phyloP scores from a whole-genome alignment of 1,284 basidiomycete species.

The Cryptococcus jaspeensis region DNA sequence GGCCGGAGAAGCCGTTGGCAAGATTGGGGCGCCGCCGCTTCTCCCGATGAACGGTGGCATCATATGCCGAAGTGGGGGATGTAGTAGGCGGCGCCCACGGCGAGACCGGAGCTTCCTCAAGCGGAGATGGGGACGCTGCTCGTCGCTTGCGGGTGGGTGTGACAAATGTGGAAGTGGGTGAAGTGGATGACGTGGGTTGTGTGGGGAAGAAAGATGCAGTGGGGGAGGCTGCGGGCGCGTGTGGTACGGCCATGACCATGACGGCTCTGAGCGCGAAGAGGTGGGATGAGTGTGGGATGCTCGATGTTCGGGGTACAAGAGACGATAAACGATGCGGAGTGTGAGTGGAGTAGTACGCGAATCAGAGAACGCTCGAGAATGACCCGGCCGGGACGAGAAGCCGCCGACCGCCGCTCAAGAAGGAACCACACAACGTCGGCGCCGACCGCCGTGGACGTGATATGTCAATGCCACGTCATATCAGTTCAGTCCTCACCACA shows the following conservation, averaged over 20 bases:
- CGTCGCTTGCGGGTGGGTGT: slow-evolving; percentile 16
- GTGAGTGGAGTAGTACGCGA: neutral
- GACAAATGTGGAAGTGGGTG: neutral
- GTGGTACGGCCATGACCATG: no score
- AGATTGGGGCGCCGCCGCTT: slow-evolving; percentile 44
- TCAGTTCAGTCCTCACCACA: no score
- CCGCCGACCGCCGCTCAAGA: no score
- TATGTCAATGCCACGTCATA: no score
- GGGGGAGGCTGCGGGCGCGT: no score
- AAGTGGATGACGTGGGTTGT: neutral
- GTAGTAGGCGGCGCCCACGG: neutral
- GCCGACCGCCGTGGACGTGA: no score
- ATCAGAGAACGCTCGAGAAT: no score
- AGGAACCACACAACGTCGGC: no score
- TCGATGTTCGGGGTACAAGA: no score
- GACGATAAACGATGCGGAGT: neutral
- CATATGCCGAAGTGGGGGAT: neutral
- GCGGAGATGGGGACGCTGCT: slow-evolving; percentile 17
- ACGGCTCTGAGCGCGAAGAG: no score
- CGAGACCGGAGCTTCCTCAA: neutral
- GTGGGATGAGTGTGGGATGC: neutral
- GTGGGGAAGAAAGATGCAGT: neutral
- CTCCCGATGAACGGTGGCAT: slow-evolving; percentile 6
- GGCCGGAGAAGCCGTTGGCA: slow-evolving; percentile 37
- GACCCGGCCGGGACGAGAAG: no score